phyloP scores from a whole-genome alignment of 208 protist species.

The Wallacemonas collosoma region DNA sequence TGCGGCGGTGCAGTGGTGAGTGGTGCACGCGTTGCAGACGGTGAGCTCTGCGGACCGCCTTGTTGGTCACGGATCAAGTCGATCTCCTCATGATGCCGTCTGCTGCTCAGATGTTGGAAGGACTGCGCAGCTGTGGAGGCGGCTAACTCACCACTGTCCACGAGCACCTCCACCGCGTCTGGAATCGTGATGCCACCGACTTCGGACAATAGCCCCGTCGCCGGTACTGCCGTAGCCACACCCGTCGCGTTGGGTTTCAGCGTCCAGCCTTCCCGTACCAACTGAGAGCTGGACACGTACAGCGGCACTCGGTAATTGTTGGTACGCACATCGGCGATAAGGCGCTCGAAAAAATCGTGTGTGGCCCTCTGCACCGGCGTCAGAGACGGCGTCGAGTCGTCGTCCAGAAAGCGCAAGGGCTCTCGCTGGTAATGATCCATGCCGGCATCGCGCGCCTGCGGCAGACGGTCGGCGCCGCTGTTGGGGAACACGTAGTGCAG shows the following conservation, averaged over 20 bases:
- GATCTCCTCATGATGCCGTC: neutral
- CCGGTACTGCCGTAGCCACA: conserved; percentile 13
- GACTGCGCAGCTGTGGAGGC: neutral
- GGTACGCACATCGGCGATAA: conserved; percentile 32
- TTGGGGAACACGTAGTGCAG: conserved; percentile 15
- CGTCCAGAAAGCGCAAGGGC: too few relatives aligned
- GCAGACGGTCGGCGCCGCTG: neutral
- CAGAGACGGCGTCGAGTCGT: neutral
- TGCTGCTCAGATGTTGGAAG: neutral
- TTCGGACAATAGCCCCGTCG: neutral
- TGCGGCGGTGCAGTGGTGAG: neutral
- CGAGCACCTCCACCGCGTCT: neutral
- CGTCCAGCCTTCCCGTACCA: conserved; percentile 24
- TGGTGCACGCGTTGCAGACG: too few relatives aligned
- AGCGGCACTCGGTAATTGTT: conserved; percentile 49
- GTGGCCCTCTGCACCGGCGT: neutral
- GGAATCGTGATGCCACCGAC: neutral
- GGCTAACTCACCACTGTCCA: neutral
- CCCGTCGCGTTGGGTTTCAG: conserved; percentile 34
- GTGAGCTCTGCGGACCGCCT: too few relatives aligned
- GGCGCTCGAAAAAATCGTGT: conserved; percentile 2
- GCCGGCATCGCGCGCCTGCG: too few relatives aligned
- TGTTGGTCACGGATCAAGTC: too few relatives aligned
- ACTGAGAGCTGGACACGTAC: conserved; percentile 36
- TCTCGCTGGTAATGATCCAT: too few relatives aligned